Conservation (phyloP, 2,329 filamentous ascomycete genomes). For the Diaporthe sp. region DNA sequence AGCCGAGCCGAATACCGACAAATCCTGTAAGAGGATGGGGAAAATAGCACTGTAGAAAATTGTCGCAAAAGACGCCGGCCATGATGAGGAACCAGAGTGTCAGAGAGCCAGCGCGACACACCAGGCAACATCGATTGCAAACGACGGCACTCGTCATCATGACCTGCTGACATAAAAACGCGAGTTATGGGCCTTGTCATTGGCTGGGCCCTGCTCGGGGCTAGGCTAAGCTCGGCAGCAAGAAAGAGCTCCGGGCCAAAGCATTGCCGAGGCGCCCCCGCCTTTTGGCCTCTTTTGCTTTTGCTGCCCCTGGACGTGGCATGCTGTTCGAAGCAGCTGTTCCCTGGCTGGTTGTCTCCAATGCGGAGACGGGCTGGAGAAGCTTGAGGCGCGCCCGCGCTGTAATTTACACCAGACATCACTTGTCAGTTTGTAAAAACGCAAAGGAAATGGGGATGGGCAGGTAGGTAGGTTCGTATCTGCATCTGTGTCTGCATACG, state of each 20-base stretch:
- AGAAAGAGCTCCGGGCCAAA: conserved; percentile 9
- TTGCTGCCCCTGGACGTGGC: conserved; percentile 16
- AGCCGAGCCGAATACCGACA: neutral
- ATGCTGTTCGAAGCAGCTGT: neutral
- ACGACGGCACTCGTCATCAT: neutral
- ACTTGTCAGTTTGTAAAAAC: neutral
- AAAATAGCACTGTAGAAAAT: neutral
- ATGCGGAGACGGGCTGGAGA: conserved; percentile 20
- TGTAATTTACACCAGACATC: conserved; percentile 8
- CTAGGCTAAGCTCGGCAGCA: conserved; percentile 1
- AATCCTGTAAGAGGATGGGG: neutral
- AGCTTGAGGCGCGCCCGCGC: neutral
- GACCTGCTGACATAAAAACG: conserved; percentile 26
- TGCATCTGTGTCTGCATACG: neutral
- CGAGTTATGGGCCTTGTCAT: neutral
- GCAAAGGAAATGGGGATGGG: neutral
- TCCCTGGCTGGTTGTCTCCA: conserved; percentile 7
- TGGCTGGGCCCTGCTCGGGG: neutral
- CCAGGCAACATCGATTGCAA: neutral
- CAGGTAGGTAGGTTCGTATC: neutral
- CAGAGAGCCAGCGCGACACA: neutral
- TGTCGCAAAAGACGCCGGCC: neutral
- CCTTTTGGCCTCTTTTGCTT: conserved; percentile 24
- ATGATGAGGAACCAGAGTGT: neutral
- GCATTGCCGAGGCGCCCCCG: conserved; percentile 32